Conservation (phyloP, 208 protist species). For the Trypanosoma theileri region DNA sequence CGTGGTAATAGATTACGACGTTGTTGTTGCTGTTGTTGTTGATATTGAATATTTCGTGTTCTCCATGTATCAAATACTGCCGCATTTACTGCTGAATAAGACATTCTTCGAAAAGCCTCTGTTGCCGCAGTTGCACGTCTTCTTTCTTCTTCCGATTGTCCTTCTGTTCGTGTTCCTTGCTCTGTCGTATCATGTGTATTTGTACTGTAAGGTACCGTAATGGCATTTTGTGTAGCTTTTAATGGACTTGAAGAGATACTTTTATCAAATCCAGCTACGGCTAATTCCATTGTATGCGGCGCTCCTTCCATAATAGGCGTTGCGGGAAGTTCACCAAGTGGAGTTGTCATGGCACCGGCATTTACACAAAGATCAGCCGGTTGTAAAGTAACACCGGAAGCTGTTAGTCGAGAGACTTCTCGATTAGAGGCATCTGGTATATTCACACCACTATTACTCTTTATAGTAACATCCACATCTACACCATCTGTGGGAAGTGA, state of each 20-base stretch:
- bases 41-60: neutral
- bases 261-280: neutral
- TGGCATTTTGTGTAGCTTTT: neutral
- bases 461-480: neutral
- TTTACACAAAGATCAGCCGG: neutral
- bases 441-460: neutral
- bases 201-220: neutral
- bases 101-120: neutral
- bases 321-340: neutral
- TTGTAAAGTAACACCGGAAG: neutral
- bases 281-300: neutral
- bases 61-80: neutral
- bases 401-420: neutral
- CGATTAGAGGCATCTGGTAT: neutral
- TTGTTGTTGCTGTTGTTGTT: conserved; percentile 17
- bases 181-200: neutral
- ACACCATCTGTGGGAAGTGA: neutral
- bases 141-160: neutral
- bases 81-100: conserved; percentile 3
- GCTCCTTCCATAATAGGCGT: neutral
- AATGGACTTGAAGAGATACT: neutral
- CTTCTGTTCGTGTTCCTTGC: neutral
- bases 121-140: neutral
- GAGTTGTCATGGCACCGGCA: neutral
- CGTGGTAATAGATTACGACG: conserved; percentile 17